Base-by-base conservation (phyloP, 345 rosid genomes). In the Conringia planisiliqua region DNA sequence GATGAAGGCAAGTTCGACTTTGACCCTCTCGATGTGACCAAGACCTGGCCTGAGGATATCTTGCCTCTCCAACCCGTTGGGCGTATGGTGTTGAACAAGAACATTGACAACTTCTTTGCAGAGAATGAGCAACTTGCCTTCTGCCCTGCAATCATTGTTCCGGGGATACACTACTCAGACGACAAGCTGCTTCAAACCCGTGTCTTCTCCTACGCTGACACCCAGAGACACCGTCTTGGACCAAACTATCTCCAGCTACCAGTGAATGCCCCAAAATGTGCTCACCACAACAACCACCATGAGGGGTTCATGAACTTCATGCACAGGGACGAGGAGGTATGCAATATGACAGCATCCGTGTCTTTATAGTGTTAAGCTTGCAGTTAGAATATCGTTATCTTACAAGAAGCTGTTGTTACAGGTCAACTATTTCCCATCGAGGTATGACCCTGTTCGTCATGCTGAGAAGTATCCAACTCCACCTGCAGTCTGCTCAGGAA, bases 221-320 rank as follows among this genome's bases (percentile, higher is more conserved):
- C 99, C 4, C 99, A 95, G 83, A 88, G 99, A 79, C 96, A 95
- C 80, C 93, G 99, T 24, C 98, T 95, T 62, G 99, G 99, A 73
- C 99, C 99, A 9, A 95, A 95, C 87, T 95, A 95, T 78, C 88
- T 95, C 66, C 99, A 86, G 81, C 85, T 95, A 39, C 99, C 99
- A 60, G 96, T 74, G 24, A 95, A 95, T 83, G 93, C 99, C 30
- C 98, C 99, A 76, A 92, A 95, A 81, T 92, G 96, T 58, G 81
- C 91, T 75, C 97, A 92, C 77, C 97, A 90, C 84, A 92, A 95
- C 87, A 95, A 92, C 69, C 99, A 95, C 68, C 87, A 91, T 57
- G 99, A 92, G 0, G 99, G 99, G 65, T 85, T 84, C 85, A 92
- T 92, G 98, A 95, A 95, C 64, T 83, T 92, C 84, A 85, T 91